Percentiles rank a stretch among this genome's conserved stretches.
Conservation (phyloP, 2,329 filamentous ascomycete genomes). For the Bertia moriformis region DNA sequence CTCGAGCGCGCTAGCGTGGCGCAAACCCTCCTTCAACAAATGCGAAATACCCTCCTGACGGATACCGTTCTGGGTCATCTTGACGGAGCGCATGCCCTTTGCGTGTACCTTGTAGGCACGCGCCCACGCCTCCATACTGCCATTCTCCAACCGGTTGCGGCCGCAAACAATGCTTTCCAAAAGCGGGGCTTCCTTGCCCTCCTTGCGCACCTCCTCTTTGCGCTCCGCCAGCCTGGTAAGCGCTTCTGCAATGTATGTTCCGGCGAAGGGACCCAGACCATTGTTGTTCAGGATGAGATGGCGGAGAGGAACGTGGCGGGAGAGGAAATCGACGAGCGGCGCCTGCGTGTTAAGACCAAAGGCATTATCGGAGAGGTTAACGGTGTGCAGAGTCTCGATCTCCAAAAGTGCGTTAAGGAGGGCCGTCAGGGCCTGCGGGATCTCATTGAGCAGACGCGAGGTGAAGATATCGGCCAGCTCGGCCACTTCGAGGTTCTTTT, state of each 20-base stretch:
- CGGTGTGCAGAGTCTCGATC: conserved; percentile 71
- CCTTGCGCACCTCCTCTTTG: conserved; percentile 65
- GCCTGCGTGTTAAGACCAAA: conserved; percentile 92
- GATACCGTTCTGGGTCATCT: conserved; percentile 98
- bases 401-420: conserved; percentile 78
- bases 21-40: conserved; percentile 66
- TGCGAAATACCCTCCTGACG: conserved; percentile 79
- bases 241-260: conserved; percentile 76
- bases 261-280: conserved; percentile 81
- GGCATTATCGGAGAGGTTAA: conserved; percentile 95
- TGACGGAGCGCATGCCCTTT: conserved; percentile 61
- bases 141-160: conserved; percentile 87
- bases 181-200: conserved; percentile 59
- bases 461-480: conserved; percentile 98
- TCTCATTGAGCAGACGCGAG: conserved; percentile 79
- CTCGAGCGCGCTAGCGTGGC: conserved; percentile 51
- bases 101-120: conserved; percentile 71
- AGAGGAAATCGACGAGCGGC: conserved; percentile 81
- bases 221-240: conserved; percentile 69
- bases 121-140: conserved; percentile 91
- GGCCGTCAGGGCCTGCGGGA: conserved; percentile 73
- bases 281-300: conserved; percentile 98
- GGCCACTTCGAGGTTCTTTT: conserved; percentile 69
- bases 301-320: conserved; percentile 74
- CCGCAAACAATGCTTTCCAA: conserved; percentile 96